Conservation (phyloP, 768 basidiomycete species). For the Hygrocybe coccinea region DNA sequence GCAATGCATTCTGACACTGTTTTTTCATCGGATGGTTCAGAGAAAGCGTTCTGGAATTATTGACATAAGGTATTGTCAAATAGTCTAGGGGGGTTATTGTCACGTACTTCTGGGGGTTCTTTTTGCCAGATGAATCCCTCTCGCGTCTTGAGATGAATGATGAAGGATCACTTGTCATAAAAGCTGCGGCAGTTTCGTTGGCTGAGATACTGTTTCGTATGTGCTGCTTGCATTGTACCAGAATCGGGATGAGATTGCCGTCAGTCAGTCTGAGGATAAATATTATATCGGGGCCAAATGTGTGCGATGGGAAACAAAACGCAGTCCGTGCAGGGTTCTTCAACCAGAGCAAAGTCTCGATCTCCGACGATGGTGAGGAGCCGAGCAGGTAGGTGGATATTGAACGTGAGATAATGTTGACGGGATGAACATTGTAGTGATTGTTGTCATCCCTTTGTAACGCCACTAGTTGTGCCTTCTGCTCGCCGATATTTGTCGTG, state of each 20-base stretch:
- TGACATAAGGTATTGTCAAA: background rate
- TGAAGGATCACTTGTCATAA: background rate
- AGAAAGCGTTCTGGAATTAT: background rate
- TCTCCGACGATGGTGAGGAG: background rate
- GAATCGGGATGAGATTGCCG: background rate
- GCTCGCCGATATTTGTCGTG: background rate
- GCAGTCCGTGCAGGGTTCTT: background rate
- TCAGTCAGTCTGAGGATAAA: background rate
- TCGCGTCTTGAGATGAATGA: background rate
- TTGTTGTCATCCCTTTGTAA: background rate
- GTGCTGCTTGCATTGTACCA: constrained; percentile 1
- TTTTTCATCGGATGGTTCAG: background rate
- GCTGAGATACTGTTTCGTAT: no score
- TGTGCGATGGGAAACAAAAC: constrained; percentile 1
- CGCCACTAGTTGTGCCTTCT: background rate
- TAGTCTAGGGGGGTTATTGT: background rate
- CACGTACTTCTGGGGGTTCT: background rate
- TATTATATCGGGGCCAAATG: background rate
- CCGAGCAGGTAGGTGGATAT: background rate
- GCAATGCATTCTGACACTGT: background rate
- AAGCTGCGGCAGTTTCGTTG: no score
- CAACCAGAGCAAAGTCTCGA: constrained; percentile 1
- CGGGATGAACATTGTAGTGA: background rate
- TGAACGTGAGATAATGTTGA: background rate
- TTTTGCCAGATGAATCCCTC: background rate